Base-by-base conservation (phyloP, 208 protist species). In the Crithidia brevicula region DNA sequence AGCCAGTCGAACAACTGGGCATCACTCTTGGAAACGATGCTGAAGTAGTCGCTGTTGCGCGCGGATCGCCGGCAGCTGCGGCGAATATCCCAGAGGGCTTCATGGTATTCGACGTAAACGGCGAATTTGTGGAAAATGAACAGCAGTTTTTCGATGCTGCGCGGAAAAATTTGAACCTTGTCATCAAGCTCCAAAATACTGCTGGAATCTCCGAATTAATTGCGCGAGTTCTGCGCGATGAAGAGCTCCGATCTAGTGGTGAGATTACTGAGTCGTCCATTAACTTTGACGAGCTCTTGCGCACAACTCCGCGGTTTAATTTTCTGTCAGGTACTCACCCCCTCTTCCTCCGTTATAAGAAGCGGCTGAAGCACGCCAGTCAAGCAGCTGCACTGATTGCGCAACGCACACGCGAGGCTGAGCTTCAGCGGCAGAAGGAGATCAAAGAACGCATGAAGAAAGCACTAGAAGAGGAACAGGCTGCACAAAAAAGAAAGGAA, bases 21-120 rank as follows among this genome's bases (percentile, higher is more conserved):
- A 72, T 95, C 10, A 78, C 47, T 18, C 72, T 95, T 50, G 86
- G 66, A n/a, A 83, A 88, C 25, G 89, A 95, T 67, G 86, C 66
- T 3, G 85, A 95, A 54, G 72, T 95, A 47, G 45, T 66, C 4
- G 72, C 50, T 8, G 77, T 88, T 18, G 77, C 74, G 1, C 66
- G 69, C 8, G 60, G 64, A 22, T 90, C 89, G 8, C 69, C 79
- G 27, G 84, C 86, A 6, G 74, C 74, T 16, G 73, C 64, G 28
- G 78, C 89, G 1, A 90, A 94, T 64, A 81, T 95, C 51, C 83
- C 75, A 0, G 43, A 61, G 6, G 67, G 87, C 11, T 91, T 72
- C 53, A 90, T 95, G 74, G 79, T 95, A 56, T 86, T 83, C 63
- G 72, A 85, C 25, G 82, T 92, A 6, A 95, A 95, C 56, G 77